Base-by-base conservation (phyloP, 2,329 filamentous ascomycete species). In the Paecilomyces niveus region DNA sequence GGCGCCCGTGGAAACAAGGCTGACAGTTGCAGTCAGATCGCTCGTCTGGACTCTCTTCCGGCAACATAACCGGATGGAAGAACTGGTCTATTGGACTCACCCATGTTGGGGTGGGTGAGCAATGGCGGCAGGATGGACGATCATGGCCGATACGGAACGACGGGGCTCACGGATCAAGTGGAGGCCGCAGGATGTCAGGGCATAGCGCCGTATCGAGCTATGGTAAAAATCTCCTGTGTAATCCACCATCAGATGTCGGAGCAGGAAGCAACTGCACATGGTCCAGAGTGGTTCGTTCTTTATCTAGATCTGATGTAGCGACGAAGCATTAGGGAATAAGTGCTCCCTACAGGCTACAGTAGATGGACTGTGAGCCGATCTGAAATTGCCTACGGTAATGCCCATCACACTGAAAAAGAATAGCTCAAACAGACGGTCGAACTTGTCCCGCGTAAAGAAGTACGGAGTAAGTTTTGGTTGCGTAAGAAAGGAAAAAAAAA, bases 1-100 rank as follows among this genome's bases (percentile, higher is more conserved):
- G 64, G 64, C 60, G 61, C 59, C 58, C 58, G 59, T 59, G 56
- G 58, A 60, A 59, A 57, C 64, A 68, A 67, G 65, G 65, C 64
- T 67, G 64, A 65, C 59, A 60, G 64, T 63, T 64, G 60, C 64
- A 67, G 63, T 65, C 56, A 63, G 65, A 65, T 65, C 61, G 62
- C 55, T 59, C 58, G 58, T 62, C 53, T 21, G 50, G 39, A 45
- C 60, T 59, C 53, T 57, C 57, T 66, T 63, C 61, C 59, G 55
- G 57, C 50, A 63, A 55, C 63, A 63, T 62, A 64, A 63, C 65
- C 58, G 63, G 65, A 67, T 67, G 63, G 60, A 60, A 61, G 39
- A 45, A 18, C 18, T 45, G n/a, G 39, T 13, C n/a, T 18, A 45
- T 45, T 45, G 39, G 39, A 45, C 7, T 29, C 10, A n/a, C 9